A percentile compares a stretch with the other conserved stretches of the same genome.
Evolutionary conservation across 345 rosid species (phyloP).

Genomic region (Raphanus sativus): DNA sequence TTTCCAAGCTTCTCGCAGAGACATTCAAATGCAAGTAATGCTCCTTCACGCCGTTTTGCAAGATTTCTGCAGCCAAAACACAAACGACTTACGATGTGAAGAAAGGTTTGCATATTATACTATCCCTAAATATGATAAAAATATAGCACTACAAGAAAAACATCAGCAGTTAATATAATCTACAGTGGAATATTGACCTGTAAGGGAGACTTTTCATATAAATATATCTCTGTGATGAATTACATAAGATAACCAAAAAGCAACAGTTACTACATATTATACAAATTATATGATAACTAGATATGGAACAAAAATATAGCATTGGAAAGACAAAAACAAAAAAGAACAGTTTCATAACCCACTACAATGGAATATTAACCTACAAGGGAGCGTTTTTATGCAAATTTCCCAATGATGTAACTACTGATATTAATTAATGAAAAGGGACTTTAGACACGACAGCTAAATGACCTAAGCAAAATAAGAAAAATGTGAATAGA

Average conservation of each 20-base stretch:
- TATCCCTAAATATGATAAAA: neutral
- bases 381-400: neutral
- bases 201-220: neutral
- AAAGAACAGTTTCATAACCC: neutral
- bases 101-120: slow-evolving; percentile 21
- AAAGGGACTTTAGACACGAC: neutral
- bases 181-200: neutral
- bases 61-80: slow-evolving; percentile 55
- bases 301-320: neutral
- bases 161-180: neutral
- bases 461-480: neutral
- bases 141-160: neutral
- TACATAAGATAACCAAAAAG: neutral
- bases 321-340: neutral
- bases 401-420: neutral
- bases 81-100: slow-evolving; percentile 9
- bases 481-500: neutral
- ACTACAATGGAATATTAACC: neutral
- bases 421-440: neutral
- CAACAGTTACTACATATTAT: neutral
- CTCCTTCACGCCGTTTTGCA: slow-evolving; percentile 95
- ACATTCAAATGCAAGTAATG: slow-evolving; percentile 92
- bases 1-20: slow-evolving; percentile 90
- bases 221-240: slow-evolving; percentile 4
- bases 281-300: neutral